Evolutionary conservation across 371 early-diverging fungal species (phyloP).

Genomic region (Chytridium lagenaria): DNA sequence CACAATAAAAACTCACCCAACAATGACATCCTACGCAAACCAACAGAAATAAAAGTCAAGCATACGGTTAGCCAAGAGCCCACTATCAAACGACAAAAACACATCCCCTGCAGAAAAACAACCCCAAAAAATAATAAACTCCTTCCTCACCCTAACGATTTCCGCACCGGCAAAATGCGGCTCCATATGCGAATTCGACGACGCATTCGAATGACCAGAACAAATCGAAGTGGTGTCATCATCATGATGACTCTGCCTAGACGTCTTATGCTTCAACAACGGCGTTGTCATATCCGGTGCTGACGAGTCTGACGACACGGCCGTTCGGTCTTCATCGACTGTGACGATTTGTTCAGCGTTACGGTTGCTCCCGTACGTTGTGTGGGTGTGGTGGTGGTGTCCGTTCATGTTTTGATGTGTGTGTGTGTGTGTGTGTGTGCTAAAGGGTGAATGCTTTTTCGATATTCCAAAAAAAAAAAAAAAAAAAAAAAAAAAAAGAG

Average conservation of each 20-base stretch:
- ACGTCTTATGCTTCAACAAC: neutral
- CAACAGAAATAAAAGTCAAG: neutral
- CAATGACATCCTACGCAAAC: slow-evolving; percentile 57
- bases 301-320: neutral
- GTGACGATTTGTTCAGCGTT: neutral
- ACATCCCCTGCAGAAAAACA: too few species aligned
- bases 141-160: slow-evolving; percentile 53
- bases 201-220: neutral
- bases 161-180: slow-evolving; percentile 71
- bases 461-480: too few species aligned
- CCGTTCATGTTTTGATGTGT: too few species aligned
- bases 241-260: neutral
- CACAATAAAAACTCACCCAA: slow-evolving; percentile 42
- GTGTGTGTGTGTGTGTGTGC: too few species aligned
- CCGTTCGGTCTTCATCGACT: neutral
- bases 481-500: too few species aligned
- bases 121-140: neutral
- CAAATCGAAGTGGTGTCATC: slow-evolving; percentile 11
- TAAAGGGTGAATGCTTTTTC: too few species aligned
- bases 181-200: slow-evolving; percentile 53
- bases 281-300: slow-evolving; percentile 4
- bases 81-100: too few species aligned
- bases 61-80: neutral
- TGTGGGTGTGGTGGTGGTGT: neutral
- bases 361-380: neutral